These are phyloP conservation scores for Ophiognomonia clavigignenti-juglandacearum DNA, from an alignment of 2,329 filamentous ascomycete species.

Conservation along the genomic window DNA sequence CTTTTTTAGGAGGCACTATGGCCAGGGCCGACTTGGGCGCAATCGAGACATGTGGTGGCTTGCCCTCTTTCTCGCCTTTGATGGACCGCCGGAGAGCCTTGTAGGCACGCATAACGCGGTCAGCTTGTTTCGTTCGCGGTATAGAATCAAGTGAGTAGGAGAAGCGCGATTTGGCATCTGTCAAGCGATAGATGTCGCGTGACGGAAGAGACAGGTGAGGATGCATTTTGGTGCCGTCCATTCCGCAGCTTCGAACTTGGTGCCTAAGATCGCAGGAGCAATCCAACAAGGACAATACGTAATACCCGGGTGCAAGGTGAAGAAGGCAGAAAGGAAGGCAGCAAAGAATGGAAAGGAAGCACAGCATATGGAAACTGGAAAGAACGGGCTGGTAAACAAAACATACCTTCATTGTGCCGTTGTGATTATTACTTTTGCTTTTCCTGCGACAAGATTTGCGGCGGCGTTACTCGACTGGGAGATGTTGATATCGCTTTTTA, in stretches of 20 bases:
- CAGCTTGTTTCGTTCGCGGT: slow-evolving; percentile 26
- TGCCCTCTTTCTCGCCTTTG: slow-evolving; percentile 80
- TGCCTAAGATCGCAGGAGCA: no score
- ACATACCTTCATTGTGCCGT: slow-evolving; percentile 1
- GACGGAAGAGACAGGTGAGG: neutral
- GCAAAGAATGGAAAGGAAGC: neutral
- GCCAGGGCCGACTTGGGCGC: slow-evolving; percentile 81
- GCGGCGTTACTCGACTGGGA: neutral
- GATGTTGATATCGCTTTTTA: neutral
- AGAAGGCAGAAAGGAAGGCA: no score
- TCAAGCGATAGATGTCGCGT: neutral
- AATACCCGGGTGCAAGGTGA: neutral
- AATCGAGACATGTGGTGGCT: slow-evolving; percentile 65
- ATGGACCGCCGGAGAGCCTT: slow-evolving; percentile 82
- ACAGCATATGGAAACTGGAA: neutral
- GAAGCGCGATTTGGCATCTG: neutral
- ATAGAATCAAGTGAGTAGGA: neutral
- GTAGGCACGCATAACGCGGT: slow-evolving; percentile 39
- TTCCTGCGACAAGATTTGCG: neutral
- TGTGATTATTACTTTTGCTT: neutral
- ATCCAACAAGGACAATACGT: neutral
- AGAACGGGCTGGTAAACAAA: neutral
- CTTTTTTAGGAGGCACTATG: slow-evolving; percentile 91
- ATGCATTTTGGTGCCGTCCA: no score
- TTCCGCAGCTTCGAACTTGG: no score